Evolutionary conservation across 352 stramenopile genomes (phyloP), one percentile per base, ranked within the genome.

Genomic region (Pythium aquatile): DNA sequence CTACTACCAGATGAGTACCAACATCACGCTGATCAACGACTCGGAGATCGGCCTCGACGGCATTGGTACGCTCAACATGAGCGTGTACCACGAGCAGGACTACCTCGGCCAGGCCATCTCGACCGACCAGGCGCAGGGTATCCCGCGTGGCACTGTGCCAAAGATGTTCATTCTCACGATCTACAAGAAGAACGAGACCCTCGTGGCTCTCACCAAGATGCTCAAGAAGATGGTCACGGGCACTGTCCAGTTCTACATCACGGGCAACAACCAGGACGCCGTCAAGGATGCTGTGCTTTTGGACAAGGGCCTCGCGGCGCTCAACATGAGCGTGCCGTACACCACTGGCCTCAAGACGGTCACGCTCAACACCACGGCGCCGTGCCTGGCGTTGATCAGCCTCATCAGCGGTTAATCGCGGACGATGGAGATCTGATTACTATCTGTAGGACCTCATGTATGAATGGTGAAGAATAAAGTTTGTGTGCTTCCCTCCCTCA

Each of bases 371-470:
- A 90, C 35, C 66, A 97, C 9, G 85, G 73, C 55, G 97, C 88
- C 1, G 80, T 98, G 62, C 80, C 85, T 59, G 78, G 96, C 79
- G 88, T 88, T 67, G 84, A 98, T 74, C 69, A 79, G 47, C 98
- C 98, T 68, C 78, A 90, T 55, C 24, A 17, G 1, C 5, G 40
- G 3, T 48, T 48, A 48, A 48, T 17, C 1, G 10, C 11, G 35
- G 6, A 26, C 40, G 13, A 26, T 3, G 8, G 24, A 14, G 40
- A 20, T 20, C n/a, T 20, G n/a, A 26, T 26, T 48, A 26, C 8
- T 48, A 48, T 48, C 40, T 48, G 40, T 48, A 48, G 40, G 40
- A 48, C 40, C 40, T 48, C 13, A 7, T 48, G 40, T 48, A 48
- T 48, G 8, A 26, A 26, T 26, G 40, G 13, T 46, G 40, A 48